Percentiles rank a stretch among this genome's conserved stretches.
Evolutionary conservation across 768 basidiomycete species (phyloP).

Genomic region (Lepiota venenata): DNA sequence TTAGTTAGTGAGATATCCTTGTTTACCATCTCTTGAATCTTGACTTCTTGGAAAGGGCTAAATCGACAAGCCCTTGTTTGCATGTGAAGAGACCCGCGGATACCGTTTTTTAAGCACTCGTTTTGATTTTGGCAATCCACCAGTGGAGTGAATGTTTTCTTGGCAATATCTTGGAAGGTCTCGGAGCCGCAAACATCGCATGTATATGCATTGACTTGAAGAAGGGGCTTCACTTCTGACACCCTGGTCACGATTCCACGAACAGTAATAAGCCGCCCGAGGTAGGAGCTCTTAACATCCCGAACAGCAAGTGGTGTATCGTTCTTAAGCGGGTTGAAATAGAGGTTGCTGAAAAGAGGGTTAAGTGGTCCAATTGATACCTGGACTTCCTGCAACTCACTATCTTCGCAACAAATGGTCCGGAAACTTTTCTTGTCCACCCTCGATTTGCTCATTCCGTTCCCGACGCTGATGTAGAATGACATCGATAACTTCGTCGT

Average conservation of each 20-base stretch:
- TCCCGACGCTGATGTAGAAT: conserved; percentile 93
- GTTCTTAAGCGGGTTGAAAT: conserved; percentile 84
- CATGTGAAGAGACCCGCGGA: conserved; percentile 93
- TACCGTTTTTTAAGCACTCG: conserved; percentile 82
- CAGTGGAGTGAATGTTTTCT: conserved; percentile 88
- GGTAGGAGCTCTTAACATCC: conserved; percentile 78
- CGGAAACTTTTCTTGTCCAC: conserved; percentile 77
- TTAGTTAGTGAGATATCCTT: not conserved
- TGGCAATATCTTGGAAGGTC: conserved; percentile 95
- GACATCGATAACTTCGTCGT: conserved; percentile 95
- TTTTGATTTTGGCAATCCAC: conserved; percentile 83
- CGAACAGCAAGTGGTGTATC: conserved; percentile 85
- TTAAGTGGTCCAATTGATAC: conserved; percentile 15
- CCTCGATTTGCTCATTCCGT: conserved; percentile 79
- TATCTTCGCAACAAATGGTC: conserved; percentile 91
- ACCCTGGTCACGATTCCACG: conserved; percentile 98
- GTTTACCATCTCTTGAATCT: conserved; percentile 96
- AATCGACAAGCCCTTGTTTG: conserved; percentile 97
- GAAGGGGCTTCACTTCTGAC: conserved; percentile 96
- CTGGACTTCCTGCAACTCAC: conserved; percentile 49
- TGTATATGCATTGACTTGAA: conserved; percentile 96
- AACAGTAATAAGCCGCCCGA: conserved; percentile 94
- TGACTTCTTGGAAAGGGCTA: conserved; percentile 96
- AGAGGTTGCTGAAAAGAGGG: conserved; percentile 67
- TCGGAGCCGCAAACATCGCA: conserved; percentile 98